A percentile compares a stretch with the other conserved stretches of the same genome.
These are phyloP conservation scores for Scheffersomyces coipomensis DNA, from an alignment of 805 yeast genomes.

Conservation along the genomic window DNA sequence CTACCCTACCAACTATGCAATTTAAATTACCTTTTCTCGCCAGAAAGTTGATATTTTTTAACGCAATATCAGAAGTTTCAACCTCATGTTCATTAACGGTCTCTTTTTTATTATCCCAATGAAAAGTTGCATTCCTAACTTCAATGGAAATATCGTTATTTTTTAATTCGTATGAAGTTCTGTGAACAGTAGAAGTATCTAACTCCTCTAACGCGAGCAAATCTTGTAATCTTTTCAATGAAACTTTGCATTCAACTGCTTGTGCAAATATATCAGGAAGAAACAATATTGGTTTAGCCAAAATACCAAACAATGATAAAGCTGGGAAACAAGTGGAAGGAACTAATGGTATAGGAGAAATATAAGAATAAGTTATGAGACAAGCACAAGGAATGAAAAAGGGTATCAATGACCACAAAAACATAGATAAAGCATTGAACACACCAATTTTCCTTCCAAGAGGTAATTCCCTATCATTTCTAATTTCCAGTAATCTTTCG, in stretches of 20 bases:
- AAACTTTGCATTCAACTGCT: slow-evolving; percentile 27
- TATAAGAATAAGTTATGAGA: slow-evolving; percentile 22
- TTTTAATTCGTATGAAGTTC: slow-evolving; percentile 9
- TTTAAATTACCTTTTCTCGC: slow-evolving; percentile 34
- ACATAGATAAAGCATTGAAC: slow-evolving; percentile 26
- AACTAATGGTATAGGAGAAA: slow-evolving; percentile 23
- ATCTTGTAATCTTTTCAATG: slow-evolving; percentile 29
- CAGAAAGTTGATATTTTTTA: slow-evolving; percentile 25
- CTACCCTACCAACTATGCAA: slow-evolving; percentile 41
- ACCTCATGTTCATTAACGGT: slow-evolving; percentile 13
- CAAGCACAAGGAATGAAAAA: slow-evolving; percentile 31
- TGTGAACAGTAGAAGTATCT: no score
- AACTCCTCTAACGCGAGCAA: slow-evolving; percentile 32
- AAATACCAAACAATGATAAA: slow-evolving; percentile 31
- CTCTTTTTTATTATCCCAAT: slow-evolving; percentile 36
- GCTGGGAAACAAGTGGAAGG: slow-evolving; percentile 39
- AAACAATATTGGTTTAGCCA: slow-evolving; percentile 29
- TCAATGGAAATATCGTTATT: slow-evolving; percentile 20
- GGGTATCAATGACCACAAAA: slow-evolving; percentile 37
- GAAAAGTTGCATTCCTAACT: slow-evolving; percentile 27
- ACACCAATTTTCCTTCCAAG: slow-evolving; percentile 26
- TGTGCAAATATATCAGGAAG: slow-evolving; percentile 29
- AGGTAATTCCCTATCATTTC: slow-evolving; percentile 33
- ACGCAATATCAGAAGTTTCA: slow-evolving; percentile 22
- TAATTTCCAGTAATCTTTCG: slow-evolving; percentile 23